Conservation (phyloP, 2,329 filamentous ascomycete genomes). For the Pseudopyrenochaeta lycopersici region DNA sequence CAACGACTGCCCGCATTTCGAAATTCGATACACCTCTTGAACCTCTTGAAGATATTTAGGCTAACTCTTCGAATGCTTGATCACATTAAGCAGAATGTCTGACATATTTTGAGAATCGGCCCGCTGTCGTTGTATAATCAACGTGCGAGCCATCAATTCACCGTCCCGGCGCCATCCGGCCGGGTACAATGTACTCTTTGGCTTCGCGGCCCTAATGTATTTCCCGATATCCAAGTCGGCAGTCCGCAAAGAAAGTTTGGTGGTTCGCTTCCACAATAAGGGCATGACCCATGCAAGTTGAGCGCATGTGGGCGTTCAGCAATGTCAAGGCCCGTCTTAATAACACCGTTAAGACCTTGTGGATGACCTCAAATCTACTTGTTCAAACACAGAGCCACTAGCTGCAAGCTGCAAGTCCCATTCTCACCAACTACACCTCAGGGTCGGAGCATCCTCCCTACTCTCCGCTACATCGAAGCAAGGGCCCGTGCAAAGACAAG, state of each 20-base stretch:
- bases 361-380: constrained; percentile 6
- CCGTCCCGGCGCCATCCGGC: background rate
- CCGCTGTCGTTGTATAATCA: constrained; percentile 29
- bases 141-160: background rate
- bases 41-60: constrained; percentile 3
- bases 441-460: constrained; percentile 33
- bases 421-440: constrained; percentile 14
- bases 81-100: constrained; percentile 1
- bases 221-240: background rate
- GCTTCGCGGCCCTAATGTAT: background rate
- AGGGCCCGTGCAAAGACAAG: constrained; percentile 24
- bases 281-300: background rate
- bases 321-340: constrained; percentile 4
- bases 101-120: constrained; percentile 49
- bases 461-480: constrained; percentile 33
- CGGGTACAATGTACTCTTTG: background rate
- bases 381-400: constrained; percentile 6
- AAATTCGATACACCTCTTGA: background rate
- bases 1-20: constrained; percentile 4
- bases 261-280: background rate
- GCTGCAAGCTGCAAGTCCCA: constrained; percentile 19
- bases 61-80: constrained; percentile 7
- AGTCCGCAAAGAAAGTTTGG: background rate
- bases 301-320: background rate
- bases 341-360: constrained; percentile 5